Conservation (phyloP, 2,329 filamentous ascomycete genomes). For the Albophoma yamanashiensis region DNA sequence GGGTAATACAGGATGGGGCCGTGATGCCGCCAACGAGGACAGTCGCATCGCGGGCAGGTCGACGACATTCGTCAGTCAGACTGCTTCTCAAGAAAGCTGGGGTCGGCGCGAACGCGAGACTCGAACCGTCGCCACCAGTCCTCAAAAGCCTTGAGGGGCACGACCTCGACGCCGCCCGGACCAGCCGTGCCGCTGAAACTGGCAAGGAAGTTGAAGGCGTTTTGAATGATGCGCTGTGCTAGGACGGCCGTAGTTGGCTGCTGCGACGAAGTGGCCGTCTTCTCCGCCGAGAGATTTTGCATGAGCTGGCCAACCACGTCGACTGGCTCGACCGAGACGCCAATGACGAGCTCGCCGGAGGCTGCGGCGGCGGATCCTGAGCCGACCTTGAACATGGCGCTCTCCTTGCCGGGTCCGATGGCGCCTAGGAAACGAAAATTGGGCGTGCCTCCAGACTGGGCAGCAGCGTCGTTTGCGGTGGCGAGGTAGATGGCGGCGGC, state of each 20-base stretch:
- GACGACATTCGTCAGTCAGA: slow-evolving; percentile 9
- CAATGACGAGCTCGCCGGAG: slow-evolving; percentile 54
- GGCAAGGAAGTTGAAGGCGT: slow-evolving; percentile 93
- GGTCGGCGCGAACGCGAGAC: slow-evolving; percentile 71
- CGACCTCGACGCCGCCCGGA: slow-evolving; percentile 63
- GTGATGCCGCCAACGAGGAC: neutral
- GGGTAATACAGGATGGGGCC: neutral
- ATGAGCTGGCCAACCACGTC: slow-evolving; percentile 62
- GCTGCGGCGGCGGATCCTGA: slow-evolving; percentile 11
- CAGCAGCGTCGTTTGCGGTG: slow-evolving; percentile 33
- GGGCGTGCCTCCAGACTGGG: slow-evolving; percentile 29
- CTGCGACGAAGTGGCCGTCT: slow-evolving; percentile 7
- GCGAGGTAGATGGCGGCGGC: slow-evolving; percentile 85
- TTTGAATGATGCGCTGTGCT: slow-evolving; percentile 88
- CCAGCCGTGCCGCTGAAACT: slow-evolving; percentile 64
- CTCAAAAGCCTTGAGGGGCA: slow-evolving; percentile 89
- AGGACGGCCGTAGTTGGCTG: slow-evolving; percentile 62
- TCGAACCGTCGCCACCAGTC: slow-evolving; percentile 99
- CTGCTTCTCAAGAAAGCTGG: slow-evolving; percentile 71
- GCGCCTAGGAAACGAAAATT: slow-evolving; percentile 81
- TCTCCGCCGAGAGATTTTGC: slow-evolving; percentile 38
- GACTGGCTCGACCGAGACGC: slow-evolving; percentile 71
- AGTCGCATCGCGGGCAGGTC: neutral
- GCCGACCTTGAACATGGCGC: slow-evolving; percentile 76
- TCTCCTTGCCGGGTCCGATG: slow-evolving; percentile 82